phyloP scores from a whole-genome alignment of 148 eudicot species.

The Nepenthes mirabilis region DNA sequence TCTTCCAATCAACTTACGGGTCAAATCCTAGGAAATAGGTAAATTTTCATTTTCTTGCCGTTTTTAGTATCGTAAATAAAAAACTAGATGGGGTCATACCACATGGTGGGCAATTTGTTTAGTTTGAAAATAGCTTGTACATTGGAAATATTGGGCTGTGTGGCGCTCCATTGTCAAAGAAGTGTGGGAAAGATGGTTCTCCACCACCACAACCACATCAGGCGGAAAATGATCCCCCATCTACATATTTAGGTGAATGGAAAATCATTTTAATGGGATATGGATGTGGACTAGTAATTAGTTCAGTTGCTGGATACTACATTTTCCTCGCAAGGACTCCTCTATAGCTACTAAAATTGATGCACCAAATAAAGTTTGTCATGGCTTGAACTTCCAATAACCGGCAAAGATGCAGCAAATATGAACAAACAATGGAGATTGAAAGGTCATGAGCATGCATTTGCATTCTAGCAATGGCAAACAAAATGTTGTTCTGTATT shows the following conservation, averaged over 20 bases:
- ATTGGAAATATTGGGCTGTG: constrained; percentile 11
- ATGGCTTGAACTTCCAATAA: background rate
- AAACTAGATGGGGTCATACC: constrained; percentile 13
- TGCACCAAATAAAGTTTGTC: background rate
- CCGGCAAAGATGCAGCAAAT: no score
- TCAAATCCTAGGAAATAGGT: constrained; percentile 4
- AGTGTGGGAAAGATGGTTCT: no score
- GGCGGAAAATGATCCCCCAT: background rate
- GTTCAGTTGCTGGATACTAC: constrained; percentile 6
- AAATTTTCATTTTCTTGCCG: constrained; percentile 4
- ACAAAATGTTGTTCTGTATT: no score
- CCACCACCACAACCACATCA: background rate
- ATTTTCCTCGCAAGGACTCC: constrained; percentile 6
- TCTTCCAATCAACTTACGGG: constrained; percentile 6
- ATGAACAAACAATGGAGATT: no score
- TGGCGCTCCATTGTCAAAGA: constrained; percentile 9
- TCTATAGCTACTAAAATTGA: background rate
- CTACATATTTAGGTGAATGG: constrained; percentile 6
- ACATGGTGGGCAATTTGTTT: constrained; percentile 7
- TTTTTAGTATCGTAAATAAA: constrained; percentile 11
- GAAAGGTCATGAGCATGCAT: no score
- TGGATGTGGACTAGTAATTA: constrained; percentile 8
- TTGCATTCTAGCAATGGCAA: no score
- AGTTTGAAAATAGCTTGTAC: constrained; percentile 11
- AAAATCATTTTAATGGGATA: constrained; percentile 7